Evolutionary conservation across 2,329 filamentous ascomycete genomes (phyloP).

Genomic region (Microcyclospora tardicrescens): DNA sequence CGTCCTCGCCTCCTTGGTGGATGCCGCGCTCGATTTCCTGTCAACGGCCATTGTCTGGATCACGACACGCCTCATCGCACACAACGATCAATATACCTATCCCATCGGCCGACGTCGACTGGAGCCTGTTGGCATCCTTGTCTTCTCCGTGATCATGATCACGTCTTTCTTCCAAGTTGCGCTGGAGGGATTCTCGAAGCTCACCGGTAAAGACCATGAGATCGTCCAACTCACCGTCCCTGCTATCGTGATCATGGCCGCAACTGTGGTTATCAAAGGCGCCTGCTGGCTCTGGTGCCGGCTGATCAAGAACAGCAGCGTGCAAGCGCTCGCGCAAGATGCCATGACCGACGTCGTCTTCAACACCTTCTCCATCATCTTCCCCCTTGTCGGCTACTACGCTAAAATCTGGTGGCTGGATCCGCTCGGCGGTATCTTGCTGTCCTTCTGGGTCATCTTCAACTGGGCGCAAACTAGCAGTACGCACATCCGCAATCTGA

Average conservation of each 20-base stretch:
- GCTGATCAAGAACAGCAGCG: constrained; percentile 70
- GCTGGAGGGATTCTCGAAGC: constrained; percentile 53
- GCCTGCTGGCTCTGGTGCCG: constrained; percentile 80
- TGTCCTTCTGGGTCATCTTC: constrained; percentile 67
- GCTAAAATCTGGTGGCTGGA: constrained; percentile 74
- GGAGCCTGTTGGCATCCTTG: constrained; percentile 66
- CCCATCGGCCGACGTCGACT: constrained; percentile 65
- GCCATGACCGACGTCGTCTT: constrained; percentile 71
- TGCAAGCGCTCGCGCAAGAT: constrained; percentile 63
- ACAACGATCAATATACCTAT: constrained; percentile 61
- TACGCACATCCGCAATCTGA: constrained; percentile 68
- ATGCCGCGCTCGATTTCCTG: constrained; percentile 68
- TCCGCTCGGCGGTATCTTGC: constrained; percentile 60
- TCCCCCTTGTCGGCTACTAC: constrained; percentile 64
- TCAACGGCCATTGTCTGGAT: constrained; percentile 71
- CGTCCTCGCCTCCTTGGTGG: constrained; percentile 65
- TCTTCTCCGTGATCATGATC: constrained; percentile 79
- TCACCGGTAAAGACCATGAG: constrained; percentile 47
- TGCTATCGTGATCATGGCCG: constrained; percentile 66
- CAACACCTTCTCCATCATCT: constrained; percentile 79
- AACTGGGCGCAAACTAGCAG: constrained; percentile 65
- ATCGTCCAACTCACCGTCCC: constrained; percentile 61
- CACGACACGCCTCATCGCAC: constrained; percentile 61
- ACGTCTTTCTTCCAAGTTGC: constrained; percentile 70
- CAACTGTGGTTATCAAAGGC: constrained; percentile 70